phyloP scores from a whole-genome alignment of 768 basidiomycete genomes.

The Vararia minispora region DNA sequence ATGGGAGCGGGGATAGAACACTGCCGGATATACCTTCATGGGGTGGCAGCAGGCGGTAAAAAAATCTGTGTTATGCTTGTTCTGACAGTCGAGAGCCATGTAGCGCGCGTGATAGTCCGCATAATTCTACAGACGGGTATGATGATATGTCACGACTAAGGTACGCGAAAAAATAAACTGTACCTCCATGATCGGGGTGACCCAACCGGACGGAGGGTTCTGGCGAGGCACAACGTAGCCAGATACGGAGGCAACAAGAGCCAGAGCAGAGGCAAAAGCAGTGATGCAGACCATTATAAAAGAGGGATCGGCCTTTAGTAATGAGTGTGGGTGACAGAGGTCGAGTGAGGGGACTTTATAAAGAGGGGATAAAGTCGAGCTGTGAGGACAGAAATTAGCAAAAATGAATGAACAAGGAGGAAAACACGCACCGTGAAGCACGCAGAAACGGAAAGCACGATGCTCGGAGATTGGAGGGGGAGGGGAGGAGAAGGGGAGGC shows the following conservation, averaged over 20 bases:
- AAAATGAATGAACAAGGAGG: not conserved
- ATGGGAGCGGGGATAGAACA: constrained; percentile 1
- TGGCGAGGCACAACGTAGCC: constrained; percentile 28
- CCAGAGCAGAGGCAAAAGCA: constrained; percentile 31
- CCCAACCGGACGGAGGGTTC: constrained; percentile 32
- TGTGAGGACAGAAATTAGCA: not conserved
- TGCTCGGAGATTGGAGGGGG: not conserved
- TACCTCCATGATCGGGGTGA: constrained; percentile 35
- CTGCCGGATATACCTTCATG: constrained; percentile 35
- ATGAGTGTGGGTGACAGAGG: constrained; percentile 5
- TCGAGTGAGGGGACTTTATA: constrained; percentile 6
- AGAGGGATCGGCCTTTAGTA: no score
- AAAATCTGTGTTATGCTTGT: constrained; percentile 30
- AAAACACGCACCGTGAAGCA: no score
- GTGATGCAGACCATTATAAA: constrained; percentile 21
- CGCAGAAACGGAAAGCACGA: not conserved
- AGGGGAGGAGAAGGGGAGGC: not conserved
- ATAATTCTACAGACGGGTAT: constrained; percentile 34
- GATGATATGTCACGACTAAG: not conserved
- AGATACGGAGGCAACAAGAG: constrained; percentile 26
- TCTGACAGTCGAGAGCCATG: constrained; percentile 37
- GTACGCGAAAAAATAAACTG: constrained; percentile 1
- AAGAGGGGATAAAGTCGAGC: constrained; percentile 5
- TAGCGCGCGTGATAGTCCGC: constrained; percentile 51
- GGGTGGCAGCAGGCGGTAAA: constrained; percentile 67